Evolutionary conservation across 306 rosid species (phyloP).

Genomic region (Quercus engelmannii): DNA sequence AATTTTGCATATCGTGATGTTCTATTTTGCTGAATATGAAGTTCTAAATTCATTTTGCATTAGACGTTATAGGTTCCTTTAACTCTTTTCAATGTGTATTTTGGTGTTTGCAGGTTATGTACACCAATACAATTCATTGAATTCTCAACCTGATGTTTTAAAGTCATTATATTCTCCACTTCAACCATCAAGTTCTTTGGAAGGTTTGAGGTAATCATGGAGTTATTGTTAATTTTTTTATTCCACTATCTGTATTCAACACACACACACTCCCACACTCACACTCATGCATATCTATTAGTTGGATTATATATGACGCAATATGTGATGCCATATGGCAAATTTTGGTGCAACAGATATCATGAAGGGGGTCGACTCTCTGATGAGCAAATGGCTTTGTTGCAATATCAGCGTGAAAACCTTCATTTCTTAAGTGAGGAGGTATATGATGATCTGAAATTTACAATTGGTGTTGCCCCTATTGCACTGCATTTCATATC

Average conservation of each 20-base stretch:
- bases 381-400: constrained; percentile 99
- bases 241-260: background rate
- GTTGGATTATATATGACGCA: constrained; percentile 4
- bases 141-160: constrained; percentile 94
- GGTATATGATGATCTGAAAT: constrained; percentile 45
- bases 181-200: constrained; percentile 93
- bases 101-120: constrained; percentile 65
- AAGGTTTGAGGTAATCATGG: constrained; percentile 81
- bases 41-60: background rate
- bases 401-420: constrained; percentile 98
- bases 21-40: background rate
- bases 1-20: background rate
- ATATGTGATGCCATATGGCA: constrained; percentile 14
- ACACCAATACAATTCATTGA: constrained; percentile 87
- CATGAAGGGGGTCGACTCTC: constrained; percentile 88
- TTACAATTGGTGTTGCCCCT: constrained; percentile 11
- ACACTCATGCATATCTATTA: background rate
- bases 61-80: constrained; percentile 1
- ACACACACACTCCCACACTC: background rate
- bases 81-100: constrained; percentile 9
- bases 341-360: constrained; percentile 57
- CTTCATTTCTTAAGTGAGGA: constrained; percentile 98
- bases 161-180: constrained; percentile 96
- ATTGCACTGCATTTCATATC: background rate
- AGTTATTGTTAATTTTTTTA: constrained; percentile 22